Percentiles rank a stretch among this genome's conserved stretches.
These are phyloP conservation scores for Pythium insidiosum DNA, from an alignment of 352 stramenopile genomes.

Conservation along the genomic window DNA sequence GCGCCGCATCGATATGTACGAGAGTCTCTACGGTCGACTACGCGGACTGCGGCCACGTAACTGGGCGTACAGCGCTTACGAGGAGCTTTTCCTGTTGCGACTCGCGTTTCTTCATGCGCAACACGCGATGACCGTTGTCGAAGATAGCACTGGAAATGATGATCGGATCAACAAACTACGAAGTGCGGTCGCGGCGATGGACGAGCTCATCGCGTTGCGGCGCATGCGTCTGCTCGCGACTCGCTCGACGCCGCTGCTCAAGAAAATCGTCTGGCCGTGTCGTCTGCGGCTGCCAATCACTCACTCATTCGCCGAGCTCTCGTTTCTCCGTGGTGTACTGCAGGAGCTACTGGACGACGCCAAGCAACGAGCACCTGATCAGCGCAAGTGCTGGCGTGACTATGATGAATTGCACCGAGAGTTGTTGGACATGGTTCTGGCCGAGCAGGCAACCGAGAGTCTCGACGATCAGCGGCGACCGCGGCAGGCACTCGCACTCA, in stretches of 20 bases:
- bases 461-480: neutral
- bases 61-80: constrained; percentile 24
- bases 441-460: constrained; percentile 2
- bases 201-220: constrained; percentile 10
- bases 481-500: constrained; percentile 20
- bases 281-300: constrained; percentile 1
- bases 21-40: constrained; percentile 46
- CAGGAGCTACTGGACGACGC: constrained; percentile 4
- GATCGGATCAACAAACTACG: neutral
- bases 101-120: constrained; percentile 44
- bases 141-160: too few species aligned
- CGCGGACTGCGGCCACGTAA: constrained; percentile 20
- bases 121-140: constrained; percentile 17
- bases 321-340: constrained; percentile 12
- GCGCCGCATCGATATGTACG: constrained; percentile 33
- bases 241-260: neutral
- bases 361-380: constrained; percentile 8
- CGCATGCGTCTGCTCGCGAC: constrained; percentile 1
- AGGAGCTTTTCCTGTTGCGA: constrained; percentile 45
- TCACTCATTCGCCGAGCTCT: constrained; percentile 6
- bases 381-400: constrained; percentile 28
- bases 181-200: constrained; percentile 8
- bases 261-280: constrained; percentile 12
- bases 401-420: constrained; percentile 35
- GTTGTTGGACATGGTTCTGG: constrained; percentile 20